Base-by-base conservation (phyloP, 805 yeast species). In the Pichia exigua region DNA sequence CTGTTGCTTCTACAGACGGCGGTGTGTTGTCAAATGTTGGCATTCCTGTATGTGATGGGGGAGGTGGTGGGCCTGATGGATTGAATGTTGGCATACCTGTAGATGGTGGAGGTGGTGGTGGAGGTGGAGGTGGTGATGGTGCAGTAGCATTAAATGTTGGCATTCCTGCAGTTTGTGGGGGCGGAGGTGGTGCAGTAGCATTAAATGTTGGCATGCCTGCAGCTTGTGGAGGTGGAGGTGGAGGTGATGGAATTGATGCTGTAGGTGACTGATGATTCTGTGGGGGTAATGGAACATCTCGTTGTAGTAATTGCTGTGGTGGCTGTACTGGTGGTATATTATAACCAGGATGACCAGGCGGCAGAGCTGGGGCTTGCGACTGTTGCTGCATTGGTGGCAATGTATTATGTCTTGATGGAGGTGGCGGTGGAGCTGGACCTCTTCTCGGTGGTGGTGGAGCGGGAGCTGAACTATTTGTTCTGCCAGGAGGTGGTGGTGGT, bases 351-450 rank as follows among this genome's bases (percentile, higher is more conserved):
- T 46, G 49, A 18, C 46, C 44, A 11, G 49, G 43, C 6, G 54
- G 51, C 15, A 44, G 44, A 6, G 54, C 39, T 4, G 61, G 50
- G 6, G 52, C 44, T 6, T n/a, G 20, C 15, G 49, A 21, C 18
- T 48, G 51, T 51, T 64, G 69, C 4, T 76, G 68, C 7, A 75
- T 72, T 32, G 71, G 73, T 27, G 73, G 77, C 30, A 73, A 76
- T n/a, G 72, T 73, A 27, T 72, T 74, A 40, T 70, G 69, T 50
- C 65, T 69, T 5, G 76, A 68, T 13, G 76, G 73, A 30, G 72
- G 73, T n/a, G 74, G 77, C 30, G 74, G 78, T n/a, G 73, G 74
- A 24, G 72, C 75, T 45, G 70, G 69, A 22, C 66, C 62, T 47
- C 61, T 57, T 44, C 65, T 58, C 43, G 72, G 68, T 15, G 63